Evolutionary conservation across 176 grass and related monocot genomes (phyloP), one percentile per base, ranked within the genome.

Genomic region (Tuctoria greenei): DNA sequence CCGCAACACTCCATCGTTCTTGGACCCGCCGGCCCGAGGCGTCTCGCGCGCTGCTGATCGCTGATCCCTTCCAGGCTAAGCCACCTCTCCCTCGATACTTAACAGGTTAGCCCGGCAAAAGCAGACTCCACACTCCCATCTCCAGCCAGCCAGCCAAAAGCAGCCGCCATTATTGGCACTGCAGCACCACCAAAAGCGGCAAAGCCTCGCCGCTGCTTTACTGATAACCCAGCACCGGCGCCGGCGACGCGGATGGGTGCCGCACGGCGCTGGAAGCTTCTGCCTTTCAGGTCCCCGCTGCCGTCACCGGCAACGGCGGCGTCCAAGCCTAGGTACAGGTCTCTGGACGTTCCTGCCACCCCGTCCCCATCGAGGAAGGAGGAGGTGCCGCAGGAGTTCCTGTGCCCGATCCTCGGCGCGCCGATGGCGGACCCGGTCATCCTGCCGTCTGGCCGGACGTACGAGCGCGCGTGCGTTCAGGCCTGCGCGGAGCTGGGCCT

Each of bases 341-440:
- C 49, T 10, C 44, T 10, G 0, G 42, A 64, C 28, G 44, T 51
- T 2, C 37, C 35, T 2, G 21, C n/a, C 42, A 44, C 65, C 7
- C 10, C 47, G 18, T 14, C 66, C 9, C 58, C 58, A 34, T 6
- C 21, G 67, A 25, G 20, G 43, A 16, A 47, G 78, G 64, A 42
- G 35, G 65, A 10, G 27, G 27, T 64, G 23, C 49, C 69, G 11
- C 21, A 0, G 72, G 90, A 93, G 69, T 89, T 93, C 81, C 8
- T 86, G 41, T 89, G 84, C 90, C 90, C 87, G 21, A 71, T 93
- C 81, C 78, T 76, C 5, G 21, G 71, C 65, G 17, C 59, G 17
- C 78, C 86, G 40, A 90, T 93, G 91, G 84, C 65, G 0, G 91
- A 93, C 43, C 87, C 91, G 28, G 91, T 90, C 60, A 90, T 93